Evolutionary conservation across 768 basidiomycete genomes (phyloP).

Genomic region (Tricholoma terreum): DNA sequence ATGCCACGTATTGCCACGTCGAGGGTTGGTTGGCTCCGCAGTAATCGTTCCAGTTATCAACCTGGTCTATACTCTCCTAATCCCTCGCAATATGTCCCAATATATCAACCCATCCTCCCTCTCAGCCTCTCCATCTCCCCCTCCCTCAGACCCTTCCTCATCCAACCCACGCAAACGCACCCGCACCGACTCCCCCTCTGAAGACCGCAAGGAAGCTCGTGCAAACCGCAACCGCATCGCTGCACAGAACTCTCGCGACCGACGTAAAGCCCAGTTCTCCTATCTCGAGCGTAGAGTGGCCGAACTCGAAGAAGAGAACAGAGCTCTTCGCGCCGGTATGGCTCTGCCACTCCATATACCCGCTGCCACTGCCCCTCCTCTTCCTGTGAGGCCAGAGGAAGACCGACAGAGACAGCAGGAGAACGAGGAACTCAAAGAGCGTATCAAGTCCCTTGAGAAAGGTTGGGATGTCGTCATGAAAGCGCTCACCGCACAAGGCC

Average conservation of each 20-base stretch:
- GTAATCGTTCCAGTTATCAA: too few species aligned
- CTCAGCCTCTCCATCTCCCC: slow-evolving; percentile 23
- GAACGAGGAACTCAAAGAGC: slow-evolving; percentile 72
- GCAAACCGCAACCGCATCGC: slow-evolving; percentile 92
- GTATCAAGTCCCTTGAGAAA: slow-evolving; percentile 73
- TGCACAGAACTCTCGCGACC: slow-evolving; percentile 89
- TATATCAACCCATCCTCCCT: slow-evolving; percentile 32
- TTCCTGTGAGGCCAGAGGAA: slow-evolving; percentile 5
- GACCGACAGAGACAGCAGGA: slow-evolving; percentile 49
- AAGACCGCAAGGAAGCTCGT: slow-evolving; percentile 83
- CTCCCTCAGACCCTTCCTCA: slow-evolving; percentile 27
- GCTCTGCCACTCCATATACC: slow-evolving; percentile 20
- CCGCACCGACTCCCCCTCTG: slow-evolving; percentile 58
- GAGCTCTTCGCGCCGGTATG: slow-evolving; percentile 59
- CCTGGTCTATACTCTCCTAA: too few species aligned
- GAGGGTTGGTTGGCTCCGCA: too few species aligned
- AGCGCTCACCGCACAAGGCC: slow-evolving; percentile 66
- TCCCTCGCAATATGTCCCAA: too few species aligned
- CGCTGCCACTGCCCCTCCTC: slow-evolving; percentile 24
- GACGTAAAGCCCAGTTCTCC: slow-evolving; percentile 79
- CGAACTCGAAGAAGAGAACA: slow-evolving; percentile 84
- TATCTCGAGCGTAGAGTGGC: slow-evolving; percentile 64
- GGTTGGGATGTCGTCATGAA: slow-evolving; percentile 82
- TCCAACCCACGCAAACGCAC: slow-evolving; percentile 69
- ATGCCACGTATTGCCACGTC: too few species aligned